Percentiles rank a stretch among this genome's conserved stretches.
Conservation (phyloP, 169 alveolate genomes). For the Cryptosporidium bovis region DNA sequence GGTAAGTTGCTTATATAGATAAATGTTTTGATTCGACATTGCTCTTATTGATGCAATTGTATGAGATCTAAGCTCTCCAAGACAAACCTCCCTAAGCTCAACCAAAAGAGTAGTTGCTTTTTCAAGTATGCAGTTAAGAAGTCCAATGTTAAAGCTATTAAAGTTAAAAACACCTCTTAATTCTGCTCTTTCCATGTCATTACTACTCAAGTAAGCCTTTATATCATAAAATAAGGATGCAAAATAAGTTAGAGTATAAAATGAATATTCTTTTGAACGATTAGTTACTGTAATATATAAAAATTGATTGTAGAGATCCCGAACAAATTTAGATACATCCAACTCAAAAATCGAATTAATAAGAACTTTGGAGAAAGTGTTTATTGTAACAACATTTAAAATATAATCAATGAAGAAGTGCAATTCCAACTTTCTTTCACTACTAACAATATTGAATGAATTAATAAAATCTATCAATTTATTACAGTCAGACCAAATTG, state of each 20-base stretch:
- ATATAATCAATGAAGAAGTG: slow-evolving; percentile 1
- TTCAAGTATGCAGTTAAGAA: slow-evolving; percentile 6
- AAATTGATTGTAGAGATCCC: slow-evolving; percentile 4
- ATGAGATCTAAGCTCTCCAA: slow-evolving; percentile 51
- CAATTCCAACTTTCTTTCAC: not conserved
- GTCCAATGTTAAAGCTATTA: slow-evolving; percentile 1
- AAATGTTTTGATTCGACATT: not conserved
- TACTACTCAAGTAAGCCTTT: not conserved
- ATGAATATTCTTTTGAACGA: not conserved
- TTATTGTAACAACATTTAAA: slow-evolving; percentile 18
- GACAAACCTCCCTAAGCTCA: slow-evolving; percentile 59
- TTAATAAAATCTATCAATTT: not conserved
- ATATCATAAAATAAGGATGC: slow-evolving; percentile 17
- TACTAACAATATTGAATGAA: not conserved
- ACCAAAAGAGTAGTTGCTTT: slow-evolving; percentile 7
- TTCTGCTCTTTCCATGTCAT: not conserved
- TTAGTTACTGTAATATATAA: slow-evolving; percentile 3
- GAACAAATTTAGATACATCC: slow-evolving; percentile 4
- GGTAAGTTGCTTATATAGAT: not conserved
- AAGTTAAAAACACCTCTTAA: slow-evolving; percentile 5
- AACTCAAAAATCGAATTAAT: not conserved
- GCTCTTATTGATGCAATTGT: slow-evolving; percentile 54
- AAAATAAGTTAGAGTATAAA: slow-evolving; percentile 6
- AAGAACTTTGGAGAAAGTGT: slow-evolving; percentile 1
- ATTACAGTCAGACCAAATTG: slow-evolving; percentile 20